These are phyloP conservation scores for Rhododendron ovatum DNA, from an alignment of 148 eudicot genomes.

Conservation along the genomic window DNA sequence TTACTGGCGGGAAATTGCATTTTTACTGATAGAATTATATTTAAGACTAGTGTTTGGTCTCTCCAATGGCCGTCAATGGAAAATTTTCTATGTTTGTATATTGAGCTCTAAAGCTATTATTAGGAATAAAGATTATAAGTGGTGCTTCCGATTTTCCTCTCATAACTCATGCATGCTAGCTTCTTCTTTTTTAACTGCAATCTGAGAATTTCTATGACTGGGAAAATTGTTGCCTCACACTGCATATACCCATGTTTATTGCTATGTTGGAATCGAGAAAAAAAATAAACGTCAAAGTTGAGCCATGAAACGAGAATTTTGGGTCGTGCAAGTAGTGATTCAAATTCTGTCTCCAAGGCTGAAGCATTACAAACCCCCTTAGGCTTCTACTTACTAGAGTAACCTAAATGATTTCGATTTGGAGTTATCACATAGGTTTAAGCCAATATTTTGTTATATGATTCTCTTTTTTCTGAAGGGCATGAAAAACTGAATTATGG, in stretches of 20 bases:
- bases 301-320: not conserved
- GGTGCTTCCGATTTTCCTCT: not conserved
- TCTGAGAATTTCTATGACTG: not conserved
- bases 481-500: not conserved
- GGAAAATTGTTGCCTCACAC: not conserved
- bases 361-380: not conserved
- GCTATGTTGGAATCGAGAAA: not conserved
- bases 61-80: not conserved
- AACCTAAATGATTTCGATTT: not conserved
- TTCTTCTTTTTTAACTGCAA: not conserved
- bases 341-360: not conserved
- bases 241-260: not conserved
- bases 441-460: not conserved
- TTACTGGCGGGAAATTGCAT: not conserved
- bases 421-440: not conserved
- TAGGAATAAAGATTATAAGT: not conserved
- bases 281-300: not conserved
- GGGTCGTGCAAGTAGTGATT: not conserved
- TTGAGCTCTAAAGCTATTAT: not conserved
- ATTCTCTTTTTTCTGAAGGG: not conserved
- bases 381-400: not conserved
- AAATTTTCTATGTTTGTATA: not conserved
- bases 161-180: not conserved
- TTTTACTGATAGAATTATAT: not conserved
- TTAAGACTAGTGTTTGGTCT: not conserved